These are phyloP conservation scores for Fusarium xyrophilum DNA, from an alignment of 2,329 filamentous ascomycete genomes.

Conservation along the genomic window DNA sequence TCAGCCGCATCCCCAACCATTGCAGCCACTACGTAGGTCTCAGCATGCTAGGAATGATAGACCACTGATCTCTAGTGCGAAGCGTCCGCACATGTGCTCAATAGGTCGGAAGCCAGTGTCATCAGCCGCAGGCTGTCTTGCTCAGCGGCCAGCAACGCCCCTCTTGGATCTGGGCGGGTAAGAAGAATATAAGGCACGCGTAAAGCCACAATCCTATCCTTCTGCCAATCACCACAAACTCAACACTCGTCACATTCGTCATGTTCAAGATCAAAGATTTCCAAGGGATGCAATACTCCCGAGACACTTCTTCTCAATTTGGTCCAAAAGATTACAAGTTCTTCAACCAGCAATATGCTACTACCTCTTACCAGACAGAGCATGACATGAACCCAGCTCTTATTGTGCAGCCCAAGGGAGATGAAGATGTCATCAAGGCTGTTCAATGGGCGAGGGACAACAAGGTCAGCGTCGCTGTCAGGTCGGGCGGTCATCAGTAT, in stretches of 20 bases:
- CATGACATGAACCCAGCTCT: conserved; percentile 53
- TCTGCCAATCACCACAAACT: background rate
- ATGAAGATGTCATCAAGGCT: conserved; percentile 51
- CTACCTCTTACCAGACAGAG: conserved; percentile 50
- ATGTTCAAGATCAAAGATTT: conserved; percentile 35
- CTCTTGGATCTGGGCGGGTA: background rate
- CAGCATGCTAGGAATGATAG: background rate
- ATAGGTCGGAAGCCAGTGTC: background rate
- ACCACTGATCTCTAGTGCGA: background rate
- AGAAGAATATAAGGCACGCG: background rate
- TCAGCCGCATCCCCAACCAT: background rate
- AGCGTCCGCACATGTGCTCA: background rate
- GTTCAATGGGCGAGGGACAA: conserved; percentile 51
- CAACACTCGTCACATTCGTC: background rate
- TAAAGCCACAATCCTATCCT: background rate
- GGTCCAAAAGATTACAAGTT: conserved; percentile 23
- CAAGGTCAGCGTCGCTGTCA: conserved; percentile 53
- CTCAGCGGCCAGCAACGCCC: background rate
- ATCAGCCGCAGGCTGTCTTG: background rate
- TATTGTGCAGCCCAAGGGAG: conserved; percentile 52
- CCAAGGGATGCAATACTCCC: conserved; percentile 37
- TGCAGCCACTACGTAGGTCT: conserved; percentile 9
- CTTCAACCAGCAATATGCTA: conserved; percentile 52
- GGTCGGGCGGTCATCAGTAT: conserved; percentile 58
- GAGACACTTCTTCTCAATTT: conserved; percentile 12